These are phyloP conservation scores for Phytophthora pluvialis DNA, from an alignment of 352 stramenopile genomes.

Conservation along the genomic window DNA sequence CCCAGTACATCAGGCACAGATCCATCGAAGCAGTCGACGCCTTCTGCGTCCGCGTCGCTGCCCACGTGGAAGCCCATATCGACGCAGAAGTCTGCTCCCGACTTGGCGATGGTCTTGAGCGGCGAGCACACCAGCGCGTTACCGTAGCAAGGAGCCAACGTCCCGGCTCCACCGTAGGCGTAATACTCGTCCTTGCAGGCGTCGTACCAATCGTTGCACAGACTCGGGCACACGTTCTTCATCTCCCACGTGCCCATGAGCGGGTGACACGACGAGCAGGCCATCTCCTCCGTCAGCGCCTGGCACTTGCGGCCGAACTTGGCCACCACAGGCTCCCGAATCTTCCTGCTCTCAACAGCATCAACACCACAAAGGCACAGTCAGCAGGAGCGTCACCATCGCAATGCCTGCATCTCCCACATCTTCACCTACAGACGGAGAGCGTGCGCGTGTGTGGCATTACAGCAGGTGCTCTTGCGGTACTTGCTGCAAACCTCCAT, in stretches of 20 bases:
- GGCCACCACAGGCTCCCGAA: slow-evolving; percentile 78
- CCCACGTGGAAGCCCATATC: slow-evolving; percentile 86
- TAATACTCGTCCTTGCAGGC: slow-evolving; percentile 83
- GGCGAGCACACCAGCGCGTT: slow-evolving; percentile 85
- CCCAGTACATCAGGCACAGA: slow-evolving; percentile 68
- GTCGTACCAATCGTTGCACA: slow-evolving; percentile 79
- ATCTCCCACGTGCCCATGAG: slow-evolving; percentile 79
- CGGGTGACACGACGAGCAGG: slow-evolving; percentile 82
- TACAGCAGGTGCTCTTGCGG: slow-evolving; percentile 82
- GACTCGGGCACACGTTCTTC: slow-evolving; percentile 71
- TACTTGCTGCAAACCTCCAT: slow-evolving; percentile 87
- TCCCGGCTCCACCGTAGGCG: slow-evolving; percentile 59
- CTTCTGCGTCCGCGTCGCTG: slow-evolving; percentile 65
- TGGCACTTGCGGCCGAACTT: slow-evolving; percentile 79
- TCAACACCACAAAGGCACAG: slow-evolving; percentile 2
- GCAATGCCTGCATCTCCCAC: slow-evolving; percentile 1
- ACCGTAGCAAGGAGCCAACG: slow-evolving; percentile 79
- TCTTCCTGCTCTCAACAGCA: slow-evolving; percentile 53
- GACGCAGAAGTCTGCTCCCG: slow-evolving; percentile 68
- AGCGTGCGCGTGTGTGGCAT: slow-evolving; percentile 66
- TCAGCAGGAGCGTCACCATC: background rate
- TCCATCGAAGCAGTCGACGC: slow-evolving; percentile 83
- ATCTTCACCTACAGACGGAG: slow-evolving; percentile 61
- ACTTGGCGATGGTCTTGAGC: slow-evolving; percentile 59
- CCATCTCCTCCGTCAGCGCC: slow-evolving; percentile 68